Percentiles rank a stretch among this genome's conserved stretches.
phyloP scores from a whole-genome alignment of 108 stramenopile species.

The Nannochloropsis gaditana region DNA sequence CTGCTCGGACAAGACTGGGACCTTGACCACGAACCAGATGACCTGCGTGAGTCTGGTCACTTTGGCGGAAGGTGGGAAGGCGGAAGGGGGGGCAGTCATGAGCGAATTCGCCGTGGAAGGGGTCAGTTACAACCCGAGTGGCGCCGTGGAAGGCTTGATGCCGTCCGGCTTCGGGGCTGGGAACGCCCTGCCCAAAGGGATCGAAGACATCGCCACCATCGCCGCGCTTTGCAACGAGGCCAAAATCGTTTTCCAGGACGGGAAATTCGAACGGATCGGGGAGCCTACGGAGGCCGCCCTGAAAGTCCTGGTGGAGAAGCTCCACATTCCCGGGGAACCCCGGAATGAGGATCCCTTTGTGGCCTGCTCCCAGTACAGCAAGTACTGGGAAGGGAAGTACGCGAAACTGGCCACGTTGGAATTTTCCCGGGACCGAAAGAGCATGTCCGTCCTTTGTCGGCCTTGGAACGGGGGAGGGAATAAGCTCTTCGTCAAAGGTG shows the following conservation, averaged over 20 bases:
- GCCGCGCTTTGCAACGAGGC: constrained; percentile 56
- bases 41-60: constrained; percentile 54
- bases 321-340: constrained; percentile 61
- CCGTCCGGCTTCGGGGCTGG: not conserved
- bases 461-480: constrained; percentile 54
- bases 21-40: constrained; percentile 96
- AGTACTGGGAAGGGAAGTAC: constrained; percentile 44
- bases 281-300: constrained; percentile 96
- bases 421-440: constrained; percentile 66
- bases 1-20: constrained; percentile 94
- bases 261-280: constrained; percentile 68
- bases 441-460: constrained; percentile 52
- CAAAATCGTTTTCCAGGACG: constrained; percentile 42
- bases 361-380: constrained; percentile 22
- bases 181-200: constrained; percentile 26
- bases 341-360: constrained; percentile 21
- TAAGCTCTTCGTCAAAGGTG: constrained; percentile 91
- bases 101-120: constrained; percentile 47
- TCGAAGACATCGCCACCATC: constrained; percentile 50
- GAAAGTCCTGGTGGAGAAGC: constrained; percentile 83
- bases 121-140: constrained; percentile 48
- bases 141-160: constrained; percentile 22
- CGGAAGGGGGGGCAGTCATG: constrained; percentile 35
- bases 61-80: constrained; percentile 11
- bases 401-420: constrained; percentile 82